These are phyloP conservation scores for Beauveria sp. DNA, from an alignment of 2,329 filamentous ascomycete species.

Conservation along the genomic window DNA sequence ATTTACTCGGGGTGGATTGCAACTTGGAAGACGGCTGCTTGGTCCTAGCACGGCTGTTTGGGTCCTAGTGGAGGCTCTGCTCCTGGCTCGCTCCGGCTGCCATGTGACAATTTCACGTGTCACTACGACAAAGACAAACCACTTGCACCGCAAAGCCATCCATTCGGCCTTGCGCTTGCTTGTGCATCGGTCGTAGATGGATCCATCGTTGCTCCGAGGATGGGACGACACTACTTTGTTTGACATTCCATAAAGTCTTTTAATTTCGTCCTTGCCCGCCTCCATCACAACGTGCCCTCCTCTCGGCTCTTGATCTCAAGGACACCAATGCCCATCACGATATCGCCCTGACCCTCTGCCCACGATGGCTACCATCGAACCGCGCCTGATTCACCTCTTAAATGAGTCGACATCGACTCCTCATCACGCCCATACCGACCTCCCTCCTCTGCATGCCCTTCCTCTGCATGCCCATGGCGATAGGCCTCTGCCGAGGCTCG, in stretches of 20 bases:
- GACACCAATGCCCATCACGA: constrained; percentile 22
- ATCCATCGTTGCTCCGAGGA: constrained; percentile 13
- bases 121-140: constrained; percentile 9
- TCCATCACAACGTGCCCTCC: constrained; percentile 1
- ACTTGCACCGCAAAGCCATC: neutral
- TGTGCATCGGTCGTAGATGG: constrained; percentile 12
- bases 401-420: constrained; percentile 45
- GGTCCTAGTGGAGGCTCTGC: neutral
- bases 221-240: constrained; percentile 11
- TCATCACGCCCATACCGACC: constrained; percentile 41
- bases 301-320: constrained; percentile 10
- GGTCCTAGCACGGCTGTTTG: neutral
- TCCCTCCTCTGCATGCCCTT: constrained; percentile 46
- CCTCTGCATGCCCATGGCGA: constrained; percentile 36
- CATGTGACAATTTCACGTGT: constrained; percentile 14
- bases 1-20: neutral
- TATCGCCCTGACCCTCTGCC: constrained; percentile 19
- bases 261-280: constrained; percentile 4
- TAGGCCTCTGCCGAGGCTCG: constrained; percentile 44
- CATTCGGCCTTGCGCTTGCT: constrained; percentile 7
- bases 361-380: constrained; percentile 60
- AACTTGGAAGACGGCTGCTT: constrained; percentile 2
- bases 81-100: constrained; percentile 1
- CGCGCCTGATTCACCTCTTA: constrained; percentile 56
- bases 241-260: constrained; percentile 3